Base-by-base conservation (phyloP, 208 protist genomes). In the Leishmania tropica region DNA sequence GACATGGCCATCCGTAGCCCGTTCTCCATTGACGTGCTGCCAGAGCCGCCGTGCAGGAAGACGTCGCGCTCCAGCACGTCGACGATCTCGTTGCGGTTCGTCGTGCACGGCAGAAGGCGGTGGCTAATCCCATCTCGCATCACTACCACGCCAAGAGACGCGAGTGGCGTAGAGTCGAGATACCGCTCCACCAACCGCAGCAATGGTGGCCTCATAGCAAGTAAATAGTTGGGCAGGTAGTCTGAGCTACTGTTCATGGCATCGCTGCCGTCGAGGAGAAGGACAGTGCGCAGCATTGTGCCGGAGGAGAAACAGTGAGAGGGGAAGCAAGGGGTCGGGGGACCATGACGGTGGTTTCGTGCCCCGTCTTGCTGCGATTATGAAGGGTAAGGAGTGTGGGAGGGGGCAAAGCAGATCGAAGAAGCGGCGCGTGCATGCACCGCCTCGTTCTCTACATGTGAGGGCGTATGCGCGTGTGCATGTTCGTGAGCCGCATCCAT, bases 181-280 rank as follows among this genome's bases (percentile, higher is more conserved):
- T 95, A 95, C 58, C 78, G 58, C 58, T 87, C 76, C 37, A 95
- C 88, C 53, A 93, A 92, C 21, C 78, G 80, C 37, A 91, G 84
- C 54, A 97, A 65, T 24, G 92, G 92, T 10, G 83, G 89, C 11
- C 92, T 89, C 67, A 96, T 82, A 10, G 94, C 94, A 47, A 97
- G 85, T 42, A 96, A 84, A 76, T 94, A 94, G 73, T 89, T 93
- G 51, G 94, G 94, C n/a, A 96, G 87, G 77, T 97, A 97, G 83
- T 97, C 94, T 45, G 88, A 81, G 67, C 88, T 88, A 81, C 82
- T 89, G 79, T 97, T 96, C 88, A 97, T 95, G 65, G 92, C 87
- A 62, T 92, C 93, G 79, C 94, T 96, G 58, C 94, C 93, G 81
- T 97, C 94, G 35, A 97, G 85, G 17, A 97, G 88, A 24, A 97